Evolutionary conservation across 169 alveolate species (phyloP), one percentile per base, ranked within the genome.

Genomic region (Plasmodium sp.): DNA sequence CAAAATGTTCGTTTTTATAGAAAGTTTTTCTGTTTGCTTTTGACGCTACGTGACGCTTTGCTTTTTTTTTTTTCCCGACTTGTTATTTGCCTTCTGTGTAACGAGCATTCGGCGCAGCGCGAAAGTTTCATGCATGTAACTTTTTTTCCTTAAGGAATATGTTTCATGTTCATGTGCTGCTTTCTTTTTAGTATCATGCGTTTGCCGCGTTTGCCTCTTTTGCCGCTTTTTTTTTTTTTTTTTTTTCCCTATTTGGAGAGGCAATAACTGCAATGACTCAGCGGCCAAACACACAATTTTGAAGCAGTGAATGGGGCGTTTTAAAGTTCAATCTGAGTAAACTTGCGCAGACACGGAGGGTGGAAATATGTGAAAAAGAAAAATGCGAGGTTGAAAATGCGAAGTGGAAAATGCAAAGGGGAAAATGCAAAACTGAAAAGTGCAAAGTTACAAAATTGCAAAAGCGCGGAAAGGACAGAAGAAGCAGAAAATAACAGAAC

Each of bases 281-380:
- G 39, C 34, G 33, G 33, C 31, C 36, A 36, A 41, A 27, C 22
- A 45, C 83, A 41, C 48, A 33, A 34, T 31, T 81, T 31, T 51
- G 51, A 81, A 81, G 36, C 33, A 10, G 58, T 58, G 27, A 58
- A 54, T 33, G 43, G 39, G 80, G 16, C 41, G 39, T 56, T 27
- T 54, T 58, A 56, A 83, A 83, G 73, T 54, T 34, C 31, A 54
- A 54, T 83, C 91, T 33, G 72, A 71, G 62, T 58, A 83, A 83
- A 43, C 43, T 16, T 27, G 75, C 67, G 27, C 56, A 83, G 81
- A 80, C 84, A 80, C 45, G 58, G 56, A 43, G 31, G 33, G 16
- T 3, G 27, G 45, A 80, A 80, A 74, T 7, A 48, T 54, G 62
- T 51, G 16, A 51, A 51, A 51, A 51, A 51, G 62, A 51, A 51